phyloP scores from a whole-genome alignment of 495 filamentous ascomycete genomes.

The Talaromyces borbonicus region DNA sequence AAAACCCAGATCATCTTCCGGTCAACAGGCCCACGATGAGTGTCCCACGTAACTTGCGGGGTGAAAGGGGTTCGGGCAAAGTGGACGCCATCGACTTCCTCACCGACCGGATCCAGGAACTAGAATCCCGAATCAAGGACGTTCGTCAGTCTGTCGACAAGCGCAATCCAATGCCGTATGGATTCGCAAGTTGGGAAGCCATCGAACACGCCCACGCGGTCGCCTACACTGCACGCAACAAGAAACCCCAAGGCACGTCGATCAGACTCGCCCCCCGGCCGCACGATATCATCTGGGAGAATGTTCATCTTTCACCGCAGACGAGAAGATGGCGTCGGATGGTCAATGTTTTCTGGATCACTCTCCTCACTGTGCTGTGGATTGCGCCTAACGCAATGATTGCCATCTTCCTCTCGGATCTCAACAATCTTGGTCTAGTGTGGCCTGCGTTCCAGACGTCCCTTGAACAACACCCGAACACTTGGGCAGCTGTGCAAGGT shows the following conservation, averaged over 20 bases:
- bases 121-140: constrained; percentile 78
- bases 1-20: constrained; percentile 73
- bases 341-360: constrained; percentile 74
- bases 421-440: constrained; percentile 66
- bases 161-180: constrained; percentile 78
- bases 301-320: constrained; percentile 59
- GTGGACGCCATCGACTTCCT: constrained; percentile 93
- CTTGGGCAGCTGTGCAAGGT: constrained; percentile 89
- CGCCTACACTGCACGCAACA: constrained; percentile 69
- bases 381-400: constrained; percentile 93
- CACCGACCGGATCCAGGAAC: constrained; percentile 67
- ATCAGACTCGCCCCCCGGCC: constrained; percentile 75
- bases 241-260: constrained; percentile 70
- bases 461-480: constrained; percentile 46
- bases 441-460: constrained; percentile 67
- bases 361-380: constrained; percentile 74
- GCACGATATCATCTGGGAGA: constrained; percentile 94
- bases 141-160: constrained; percentile 73
- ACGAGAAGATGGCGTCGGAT: constrained; percentile 61
- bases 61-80: constrained; percentile 34
- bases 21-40: constrained; percentile 66
- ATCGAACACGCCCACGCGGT: constrained; percentile 84
- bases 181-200: constrained; percentile 85
- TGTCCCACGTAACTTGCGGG: constrained; percentile 60
- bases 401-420: constrained; percentile 81